Evolutionary conservation across 371 early-diverging fungal species (phyloP).

Genomic region (Nematocida parisii): DNA sequence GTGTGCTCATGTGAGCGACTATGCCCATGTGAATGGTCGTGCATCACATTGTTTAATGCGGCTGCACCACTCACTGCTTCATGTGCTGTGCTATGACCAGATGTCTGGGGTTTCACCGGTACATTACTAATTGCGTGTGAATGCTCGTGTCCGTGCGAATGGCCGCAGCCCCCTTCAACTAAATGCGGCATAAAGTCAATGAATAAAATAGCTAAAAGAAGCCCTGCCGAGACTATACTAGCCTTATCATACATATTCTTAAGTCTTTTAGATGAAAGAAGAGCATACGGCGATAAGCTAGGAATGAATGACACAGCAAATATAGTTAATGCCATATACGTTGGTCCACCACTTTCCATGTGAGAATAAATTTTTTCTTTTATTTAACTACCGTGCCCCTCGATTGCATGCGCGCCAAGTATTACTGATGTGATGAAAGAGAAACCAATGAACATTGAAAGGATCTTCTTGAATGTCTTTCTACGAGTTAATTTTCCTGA

Average conservation of each 20-base stretch:
- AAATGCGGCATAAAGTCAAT: slow-evolving; percentile 68
- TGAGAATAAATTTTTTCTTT: slow-evolving; percentile 2
- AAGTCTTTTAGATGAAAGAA: slow-evolving; percentile 34
- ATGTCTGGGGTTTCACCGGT: not conserved
- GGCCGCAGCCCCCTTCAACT: slow-evolving; percentile 37
- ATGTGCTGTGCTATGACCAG: not conserved
- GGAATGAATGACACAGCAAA: slow-evolving; percentile 35
- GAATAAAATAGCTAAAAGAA: slow-evolving; percentile 64
- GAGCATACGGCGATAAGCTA: slow-evolving; percentile 23
- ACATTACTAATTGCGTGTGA: not conserved
- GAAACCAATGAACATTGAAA: slow-evolving; percentile 56
- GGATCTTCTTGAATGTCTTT: slow-evolving; percentile 37
- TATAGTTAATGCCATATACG: slow-evolving; percentile 5
- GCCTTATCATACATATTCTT: slow-evolving; percentile 42
- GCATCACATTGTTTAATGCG: not conserved
- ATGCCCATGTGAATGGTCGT: slow-evolving; percentile 32
- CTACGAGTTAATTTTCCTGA: slow-evolving; percentile 31
- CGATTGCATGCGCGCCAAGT: not conserved
- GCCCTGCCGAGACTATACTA: slow-evolving; percentile 63
- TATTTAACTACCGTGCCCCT: slow-evolving; percentile 23
- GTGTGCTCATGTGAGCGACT: not conserved
- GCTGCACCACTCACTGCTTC: not conserved
- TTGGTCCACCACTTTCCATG: not conserved
- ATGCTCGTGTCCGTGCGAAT: slow-evolving; percentile 1
- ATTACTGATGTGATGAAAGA: slow-evolving; percentile 44